phyloP scores from a whole-genome alignment of 768 basidiomycete genomes.

The Nidularia sp. region DNA sequence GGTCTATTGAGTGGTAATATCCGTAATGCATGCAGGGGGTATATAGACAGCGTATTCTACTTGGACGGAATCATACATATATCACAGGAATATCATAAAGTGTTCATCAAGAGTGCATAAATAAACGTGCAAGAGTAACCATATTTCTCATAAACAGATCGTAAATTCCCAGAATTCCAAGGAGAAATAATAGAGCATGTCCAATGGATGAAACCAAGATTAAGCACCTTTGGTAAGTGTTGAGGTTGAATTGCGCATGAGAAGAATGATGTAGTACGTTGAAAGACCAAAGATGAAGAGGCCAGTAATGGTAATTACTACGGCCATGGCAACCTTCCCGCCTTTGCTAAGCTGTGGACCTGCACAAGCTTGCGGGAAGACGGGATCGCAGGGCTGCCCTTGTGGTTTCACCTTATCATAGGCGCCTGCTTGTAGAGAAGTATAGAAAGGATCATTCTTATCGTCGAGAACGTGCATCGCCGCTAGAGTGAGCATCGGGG shows the following conservation, averaged over 20 bases:
- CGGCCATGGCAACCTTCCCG: conserved; percentile 68
- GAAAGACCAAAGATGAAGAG: conserved; percentile 46
- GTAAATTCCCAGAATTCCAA: no score
- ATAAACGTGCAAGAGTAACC: no score
- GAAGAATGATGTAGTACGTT: conserved; percentile 32
- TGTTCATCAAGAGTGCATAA: no score
- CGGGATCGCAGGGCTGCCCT: conserved; percentile 78
- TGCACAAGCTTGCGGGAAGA: conserved; percentile 49
- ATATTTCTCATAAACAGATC: no score
- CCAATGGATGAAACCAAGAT: no score
- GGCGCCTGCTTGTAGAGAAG: conserved; percentile 61
- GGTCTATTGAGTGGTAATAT: no score
- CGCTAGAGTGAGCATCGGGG: conserved; percentile 82
- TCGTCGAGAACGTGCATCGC: conserved; percentile 73
- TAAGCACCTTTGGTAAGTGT: neutral
- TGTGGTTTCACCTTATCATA: conserved; percentile 58
- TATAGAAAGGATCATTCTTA: conserved; percentile 72
- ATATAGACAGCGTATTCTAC: neutral
- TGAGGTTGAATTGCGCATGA: neutral
- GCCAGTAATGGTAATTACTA: conserved; percentile 61
- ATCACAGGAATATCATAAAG: no score
- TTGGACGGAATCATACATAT: no score
- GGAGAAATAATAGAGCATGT: no score
- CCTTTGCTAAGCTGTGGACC: conserved; percentile 50
- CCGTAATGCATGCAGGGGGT: neutral